A percentile compares a stretch with the other conserved stretches of the same genome.
Conservation (phyloP, 2,329 filamentous ascomycete species). For the Endoconidiophora laricicola region DNA sequence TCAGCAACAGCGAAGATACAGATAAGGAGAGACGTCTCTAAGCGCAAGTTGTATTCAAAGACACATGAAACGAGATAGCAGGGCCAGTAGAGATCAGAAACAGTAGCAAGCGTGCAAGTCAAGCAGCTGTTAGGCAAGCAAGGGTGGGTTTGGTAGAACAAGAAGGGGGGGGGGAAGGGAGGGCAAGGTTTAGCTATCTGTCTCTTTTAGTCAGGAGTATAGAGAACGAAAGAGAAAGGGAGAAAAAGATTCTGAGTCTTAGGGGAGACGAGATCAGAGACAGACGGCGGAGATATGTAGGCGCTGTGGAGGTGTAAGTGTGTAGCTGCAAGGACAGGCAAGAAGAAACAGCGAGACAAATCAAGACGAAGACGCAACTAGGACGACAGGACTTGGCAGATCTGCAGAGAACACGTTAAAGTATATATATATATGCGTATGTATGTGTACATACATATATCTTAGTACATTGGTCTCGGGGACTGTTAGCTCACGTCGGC, state of each 20-base stretch:
- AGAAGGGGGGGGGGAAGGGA: background rate
- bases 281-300: background rate
- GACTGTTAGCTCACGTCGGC: too few relatives aligned
- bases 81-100: background rate
- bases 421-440: too few relatives aligned
- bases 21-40: background rate
- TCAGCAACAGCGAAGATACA: background rate
- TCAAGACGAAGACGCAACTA: background rate
- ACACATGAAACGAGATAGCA: too few relatives aligned
- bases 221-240: constrained; percentile 2
- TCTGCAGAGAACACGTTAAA: too few relatives aligned
- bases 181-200: constrained; percentile 6
- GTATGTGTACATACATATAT: too few relatives aligned
- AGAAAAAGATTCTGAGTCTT: background rate
- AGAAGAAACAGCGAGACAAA: background rate
- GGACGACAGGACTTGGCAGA: background rate
- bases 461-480: too few relatives aligned
- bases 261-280: background rate
- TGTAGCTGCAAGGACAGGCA: background rate
- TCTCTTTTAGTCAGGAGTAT: background rate
- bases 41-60: background rate
- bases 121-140: too few relatives aligned
- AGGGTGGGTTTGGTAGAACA: too few relatives aligned
- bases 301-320: background rate
- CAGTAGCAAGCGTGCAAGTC: background rate